Base-by-base conservation (phyloP, 257 asterid genomes). In the Lithospermum erythrorhizon region DNA sequence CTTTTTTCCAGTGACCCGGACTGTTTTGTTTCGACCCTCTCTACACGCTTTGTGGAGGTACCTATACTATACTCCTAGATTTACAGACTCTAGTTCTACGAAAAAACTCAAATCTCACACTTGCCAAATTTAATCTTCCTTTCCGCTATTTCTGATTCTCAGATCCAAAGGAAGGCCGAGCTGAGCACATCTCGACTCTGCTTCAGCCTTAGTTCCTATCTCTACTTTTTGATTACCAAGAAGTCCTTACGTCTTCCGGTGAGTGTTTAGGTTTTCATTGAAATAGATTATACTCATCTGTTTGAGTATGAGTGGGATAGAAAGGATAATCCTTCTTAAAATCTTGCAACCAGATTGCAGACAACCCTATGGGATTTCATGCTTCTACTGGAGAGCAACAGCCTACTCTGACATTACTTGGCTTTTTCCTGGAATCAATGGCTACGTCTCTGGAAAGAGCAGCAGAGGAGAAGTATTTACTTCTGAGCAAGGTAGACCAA, bases 181-280 rank as follows among this genome's bases (percentile, higher is more conserved):
- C 56, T 85, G 72, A 81, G 77, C 80, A 78, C 72, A 63, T 78
- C 84, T 67, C 80, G 85, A 62, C 84, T 91, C 64, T 86, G 97
- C 86, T 86, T 91, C 76, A 86, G 85, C 80, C 79, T 91, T 76
- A 88, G 94, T 83, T 81, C 98, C 20, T 91, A 91, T 74, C 94
- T 91, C 48, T 83, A 85, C 76, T 84, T 84, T 72, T 84, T 88
- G 74, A 93, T 84, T 25, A 81, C 84, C 21, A 86, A 84, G 83
- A 81, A 80, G 75, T 82, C 90, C 57, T 70, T 86, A 65, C 79
- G 83, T 83, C 77, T 91, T 53, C 97, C 76, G 93, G 98, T 91
- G 74, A 58, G 63, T 57, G 66, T 63, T 51, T 35, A 27, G 41
- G 21, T 21, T 23, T 47, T n/a, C 21, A 23, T 23, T 23, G 30